Conservation (phyloP, 129 eudicot genomes). For the Heracleum sosnowskyi region DNA sequence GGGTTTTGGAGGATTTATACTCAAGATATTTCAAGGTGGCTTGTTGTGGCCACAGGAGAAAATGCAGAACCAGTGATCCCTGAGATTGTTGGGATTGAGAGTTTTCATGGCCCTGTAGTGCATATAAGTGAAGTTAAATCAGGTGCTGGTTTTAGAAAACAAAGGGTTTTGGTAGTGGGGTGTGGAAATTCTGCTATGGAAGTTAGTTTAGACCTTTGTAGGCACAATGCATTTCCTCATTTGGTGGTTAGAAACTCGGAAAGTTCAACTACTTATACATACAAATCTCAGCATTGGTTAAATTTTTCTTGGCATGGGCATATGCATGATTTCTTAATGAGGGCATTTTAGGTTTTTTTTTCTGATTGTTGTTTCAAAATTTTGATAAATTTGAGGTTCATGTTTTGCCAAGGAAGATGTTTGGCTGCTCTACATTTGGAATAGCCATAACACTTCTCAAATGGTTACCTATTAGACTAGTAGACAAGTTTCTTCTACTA, state of each 20-base stretch:
- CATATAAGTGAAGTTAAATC: conserved; percentile 69
- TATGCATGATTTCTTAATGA: background rate
- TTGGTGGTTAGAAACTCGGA: conserved; percentile 43
- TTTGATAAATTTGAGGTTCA: conserved; percentile 45
- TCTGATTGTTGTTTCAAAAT: background rate
- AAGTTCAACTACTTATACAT: no score
- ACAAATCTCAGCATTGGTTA: no score
- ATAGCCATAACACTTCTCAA: conserved; percentile 68
- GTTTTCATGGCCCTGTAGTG: conserved; percentile 44
- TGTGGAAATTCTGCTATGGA: conserved; percentile 98
- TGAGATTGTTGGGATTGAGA: conserved; percentile 70
- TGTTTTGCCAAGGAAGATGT: conserved; percentile 85
- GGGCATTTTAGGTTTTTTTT: background rate
- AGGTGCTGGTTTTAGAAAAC: conserved; percentile 42
- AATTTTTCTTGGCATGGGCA: no score
- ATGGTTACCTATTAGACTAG: conserved; percentile 55
- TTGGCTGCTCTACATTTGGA: conserved; percentile 81
- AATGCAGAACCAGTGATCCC: conserved; percentile 85
- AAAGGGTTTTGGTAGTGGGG: conserved; percentile 72
- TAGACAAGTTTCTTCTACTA: conserved; percentile 34
- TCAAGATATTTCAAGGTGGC: conserved; percentile 50
- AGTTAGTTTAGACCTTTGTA: conserved; percentile 81
- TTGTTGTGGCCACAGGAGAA: conserved; percentile 86
- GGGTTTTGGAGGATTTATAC: conserved; percentile 43
- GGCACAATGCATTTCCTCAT: conserved; percentile 53